phyloP scores from a whole-genome alignment of 169 alveolate species.

The Plasmodium yoelii region DNA sequence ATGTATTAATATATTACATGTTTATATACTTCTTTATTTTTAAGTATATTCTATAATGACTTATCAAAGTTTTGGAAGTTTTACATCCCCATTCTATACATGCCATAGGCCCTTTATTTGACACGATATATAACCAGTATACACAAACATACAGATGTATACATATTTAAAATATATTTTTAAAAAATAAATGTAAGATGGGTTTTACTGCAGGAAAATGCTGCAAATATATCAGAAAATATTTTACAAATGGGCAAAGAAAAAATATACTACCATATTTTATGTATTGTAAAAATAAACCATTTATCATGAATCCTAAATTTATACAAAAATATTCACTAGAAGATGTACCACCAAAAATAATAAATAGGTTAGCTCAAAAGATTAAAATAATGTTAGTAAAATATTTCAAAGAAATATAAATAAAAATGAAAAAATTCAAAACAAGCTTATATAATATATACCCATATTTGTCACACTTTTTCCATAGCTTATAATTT shows the following conservation, averaged over 20 bases:
- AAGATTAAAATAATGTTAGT: not conserved
- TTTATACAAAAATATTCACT: conserved; percentile 38
- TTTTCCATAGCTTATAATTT: no score
- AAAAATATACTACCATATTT: conserved; percentile 43
- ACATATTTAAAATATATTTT: not conserved
- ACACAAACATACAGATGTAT: no score
- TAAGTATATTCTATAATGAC: no score
- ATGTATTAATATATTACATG: no score
- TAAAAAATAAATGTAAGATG: not conserved
- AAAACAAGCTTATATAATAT: no score
- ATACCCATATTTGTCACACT: no score
- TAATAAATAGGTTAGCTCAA: conserved; percentile 37
- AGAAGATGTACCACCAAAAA: conserved; percentile 34
- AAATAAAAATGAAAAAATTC: not conserved
- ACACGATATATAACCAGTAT: no score
- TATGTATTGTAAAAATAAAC: conserved; percentile 61
- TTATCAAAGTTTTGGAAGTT: no score
- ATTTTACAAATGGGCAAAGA: conserved; percentile 37
- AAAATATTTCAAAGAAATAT: no score
- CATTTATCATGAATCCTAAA: conserved; percentile 53
- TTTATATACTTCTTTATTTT: no score
- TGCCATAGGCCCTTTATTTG: no score
- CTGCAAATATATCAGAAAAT: conserved; percentile 44
- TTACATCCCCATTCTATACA: no score
- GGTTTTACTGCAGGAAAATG: conserved; percentile 60